Evolutionary conservation across 1,284 basidiomycete species (phyloP), one percentile per base, ranked within the genome.

Genomic region (Mycena sp.): DNA sequence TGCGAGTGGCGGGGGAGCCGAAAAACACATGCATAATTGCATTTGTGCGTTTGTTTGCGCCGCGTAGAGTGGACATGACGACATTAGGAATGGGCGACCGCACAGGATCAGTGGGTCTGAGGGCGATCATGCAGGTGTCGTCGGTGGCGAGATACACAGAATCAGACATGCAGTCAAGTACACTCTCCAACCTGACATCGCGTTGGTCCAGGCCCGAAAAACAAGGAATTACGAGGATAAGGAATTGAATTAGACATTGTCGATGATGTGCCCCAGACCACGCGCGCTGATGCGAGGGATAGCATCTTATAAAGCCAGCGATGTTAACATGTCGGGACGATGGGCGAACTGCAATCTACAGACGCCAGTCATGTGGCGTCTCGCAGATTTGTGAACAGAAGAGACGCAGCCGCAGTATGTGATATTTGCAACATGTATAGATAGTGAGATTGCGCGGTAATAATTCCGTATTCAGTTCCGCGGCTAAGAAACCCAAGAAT

Each of bases 71-170:
- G 50, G 50, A 52, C 52, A 13, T 54, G 13, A 14, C 18, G 67
- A 64, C 68, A 57, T 60, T 38, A 18, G 20, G 68, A 70, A 70
- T 70, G 68, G 38, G 50, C 68, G 68, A 70, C 34, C 46, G 25
- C 48, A 54, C 68, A 70, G 68, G 68, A 70, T 70, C 68, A 70
- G 54, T 22, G 48, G 48, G 18, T 48, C 55, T 18, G 18, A 39
- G 41, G 14, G n/a, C 3, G 10, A 52, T 25, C 25, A 18, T 59
- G 55, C 30, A 60, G 9, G 39, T 55, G 59, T 38, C 8, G 59
- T 30, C 13, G 39, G 52, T 37, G 38, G 52, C 52, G 50, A 54
- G 25, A 64, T 64, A 55, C 25, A 25, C 20, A n/a, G 14, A 22
- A 16, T 55, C 38, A 59, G 67, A 50, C 62, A 62, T n/a, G 20